phyloP scores from a whole-genome alignment of 345 rosid species.

The Eucalyptus urophylla region DNA sequence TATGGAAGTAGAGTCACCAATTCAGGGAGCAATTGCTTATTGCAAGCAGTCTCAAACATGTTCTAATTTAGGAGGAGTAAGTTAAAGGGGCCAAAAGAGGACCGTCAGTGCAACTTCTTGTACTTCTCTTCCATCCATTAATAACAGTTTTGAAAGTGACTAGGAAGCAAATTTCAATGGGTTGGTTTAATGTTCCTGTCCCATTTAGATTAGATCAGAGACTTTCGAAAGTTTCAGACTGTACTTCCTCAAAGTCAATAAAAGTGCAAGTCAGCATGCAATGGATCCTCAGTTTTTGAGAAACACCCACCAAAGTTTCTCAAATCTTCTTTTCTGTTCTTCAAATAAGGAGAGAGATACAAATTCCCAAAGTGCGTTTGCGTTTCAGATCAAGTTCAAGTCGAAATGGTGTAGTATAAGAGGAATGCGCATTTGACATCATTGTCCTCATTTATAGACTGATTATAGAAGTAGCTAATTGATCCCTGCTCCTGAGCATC shows the following conservation, averaged over 20 bases:
- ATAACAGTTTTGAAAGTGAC: not conserved
- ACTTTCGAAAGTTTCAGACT: not conserved
- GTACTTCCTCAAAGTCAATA: not conserved
- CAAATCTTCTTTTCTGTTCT: not conserved
- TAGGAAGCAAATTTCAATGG: not conserved
- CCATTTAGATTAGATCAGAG: not conserved
- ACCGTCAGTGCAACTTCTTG: not conserved
- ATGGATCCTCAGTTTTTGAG: not conserved
- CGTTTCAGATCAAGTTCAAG: not conserved
- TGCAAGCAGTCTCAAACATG: slow-evolving; percentile 38
- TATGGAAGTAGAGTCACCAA: slow-evolving; percentile 56
- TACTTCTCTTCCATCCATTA: not conserved
- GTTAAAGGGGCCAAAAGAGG: not conserved
- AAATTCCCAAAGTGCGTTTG: not conserved
- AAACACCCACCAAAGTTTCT: not conserved
- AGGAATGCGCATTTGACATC: not conserved
- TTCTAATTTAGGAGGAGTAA: not conserved
- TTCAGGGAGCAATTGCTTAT: slow-evolving; percentile 89
- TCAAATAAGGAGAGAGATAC: not conserved
- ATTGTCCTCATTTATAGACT: not conserved
- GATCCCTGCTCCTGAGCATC: not conserved
- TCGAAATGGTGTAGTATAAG: not conserved
- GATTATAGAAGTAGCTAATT: not conserved
- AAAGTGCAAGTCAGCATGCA: not conserved
- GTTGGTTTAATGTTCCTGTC: not conserved